A percentile compares a stretch with the other conserved stretches of the same genome.
These are phyloP conservation scores for Xylaria sp. DNA, from an alignment of 2,329 filamentous ascomycete genomes.

Conservation along the genomic window DNA sequence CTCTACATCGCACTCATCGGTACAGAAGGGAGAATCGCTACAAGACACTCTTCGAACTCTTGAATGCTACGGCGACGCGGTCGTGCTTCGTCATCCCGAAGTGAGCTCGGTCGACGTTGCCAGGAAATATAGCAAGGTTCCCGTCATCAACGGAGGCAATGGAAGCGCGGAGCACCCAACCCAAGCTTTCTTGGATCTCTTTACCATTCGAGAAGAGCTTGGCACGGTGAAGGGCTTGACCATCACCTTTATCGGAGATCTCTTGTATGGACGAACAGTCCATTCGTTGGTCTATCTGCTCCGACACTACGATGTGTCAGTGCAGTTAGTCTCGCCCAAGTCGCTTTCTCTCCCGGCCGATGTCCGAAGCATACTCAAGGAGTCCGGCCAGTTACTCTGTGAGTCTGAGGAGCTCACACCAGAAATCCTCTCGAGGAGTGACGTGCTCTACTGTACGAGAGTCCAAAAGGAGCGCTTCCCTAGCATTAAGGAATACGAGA, in stretches of 20 bases:
- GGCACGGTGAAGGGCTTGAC: slow-evolving; percentile 95
- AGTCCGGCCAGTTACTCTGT: slow-evolving; percentile 78
- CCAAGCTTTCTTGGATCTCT: slow-evolving; percentile 96
- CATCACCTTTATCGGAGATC: slow-evolving; percentile 94
- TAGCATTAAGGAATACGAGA: slow-evolving; percentile 82
- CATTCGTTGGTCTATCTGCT: slow-evolving; percentile 95
- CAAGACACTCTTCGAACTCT: slow-evolving; percentile 95
- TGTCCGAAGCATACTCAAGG: slow-evolving; percentile 76
- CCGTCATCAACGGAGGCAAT: slow-evolving; percentile 97
- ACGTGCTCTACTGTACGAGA: slow-evolving; percentile 96
- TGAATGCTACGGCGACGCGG: slow-evolving; percentile 91
- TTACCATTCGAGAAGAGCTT: slow-evolving; percentile 97
- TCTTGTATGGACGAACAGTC: slow-evolving; percentile 92
- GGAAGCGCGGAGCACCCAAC: slow-evolving; percentile 96
- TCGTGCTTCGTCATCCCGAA: slow-evolving; percentile 94
- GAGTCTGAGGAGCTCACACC: slow-evolving; percentile 84
- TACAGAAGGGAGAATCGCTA: slow-evolving; percentile 92
- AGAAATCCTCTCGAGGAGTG: slow-evolving; percentile 85
- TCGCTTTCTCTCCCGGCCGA: slow-evolving; percentile 80
- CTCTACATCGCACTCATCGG: slow-evolving; percentile 85
- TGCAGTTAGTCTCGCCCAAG: slow-evolving; percentile 90
- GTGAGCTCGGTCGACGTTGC: slow-evolving; percentile 84
- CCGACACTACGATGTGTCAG: slow-evolving; percentile 92
- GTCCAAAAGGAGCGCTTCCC: slow-evolving; percentile 97
- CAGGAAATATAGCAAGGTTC: slow-evolving; percentile 86